Conservation (phyloP, 768 basidiomycete species). For the Boletales sp. region DNA sequence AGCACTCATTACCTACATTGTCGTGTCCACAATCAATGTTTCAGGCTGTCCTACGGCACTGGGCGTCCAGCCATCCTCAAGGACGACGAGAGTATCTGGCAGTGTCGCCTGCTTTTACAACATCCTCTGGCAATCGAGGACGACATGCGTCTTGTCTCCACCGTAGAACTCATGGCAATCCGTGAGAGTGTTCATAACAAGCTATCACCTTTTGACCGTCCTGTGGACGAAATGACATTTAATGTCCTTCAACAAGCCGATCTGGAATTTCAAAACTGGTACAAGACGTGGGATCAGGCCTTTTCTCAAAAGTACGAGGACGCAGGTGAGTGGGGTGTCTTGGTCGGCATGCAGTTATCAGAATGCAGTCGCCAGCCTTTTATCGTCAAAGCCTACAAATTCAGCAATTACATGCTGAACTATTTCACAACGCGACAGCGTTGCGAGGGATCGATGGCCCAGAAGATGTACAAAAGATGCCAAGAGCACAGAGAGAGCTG, state of each 20-base stretch:
- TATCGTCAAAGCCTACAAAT: slow-evolving; percentile 87
- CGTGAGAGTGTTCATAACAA: slow-evolving; percentile 84
- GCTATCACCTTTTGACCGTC: slow-evolving; percentile 72
- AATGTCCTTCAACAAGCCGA: slow-evolving; percentile 70
- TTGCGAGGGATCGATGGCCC: slow-evolving; percentile 80
- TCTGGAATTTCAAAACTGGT: slow-evolving; percentile 78
- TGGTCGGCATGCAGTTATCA: slow-evolving; percentile 4
- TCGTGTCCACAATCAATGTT: background rate
- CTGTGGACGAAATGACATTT: slow-evolving; percentile 73
- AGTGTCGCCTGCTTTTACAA: slow-evolving; percentile 73
- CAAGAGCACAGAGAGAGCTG: slow-evolving; percentile 67
- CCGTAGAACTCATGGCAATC: slow-evolving; percentile 88
- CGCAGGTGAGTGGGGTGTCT: slow-evolving; percentile 49
- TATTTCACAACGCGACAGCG: slow-evolving; percentile 83
- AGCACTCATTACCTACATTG: slow-evolving; percentile 26
- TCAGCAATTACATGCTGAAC: slow-evolving; percentile 81
- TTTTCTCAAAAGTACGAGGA: slow-evolving; percentile 83
- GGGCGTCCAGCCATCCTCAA: slow-evolving; percentile 90
- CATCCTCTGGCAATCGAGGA: slow-evolving; percentile 90
- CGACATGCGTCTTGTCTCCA: slow-evolving; percentile 92
- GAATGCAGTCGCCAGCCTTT: slow-evolving; percentile 52
- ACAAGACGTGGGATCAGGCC: slow-evolving; percentile 69
- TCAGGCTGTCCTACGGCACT: slow-evolving; percentile 91
- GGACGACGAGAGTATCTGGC: slow-evolving; percentile 87
- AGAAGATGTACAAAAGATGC: slow-evolving; percentile 85